Percentiles rank a stretch among this genome's conserved stretches.
Conservation (phyloP, 257 asterid genomes). For the Paraleonurus japonicus region DNA sequence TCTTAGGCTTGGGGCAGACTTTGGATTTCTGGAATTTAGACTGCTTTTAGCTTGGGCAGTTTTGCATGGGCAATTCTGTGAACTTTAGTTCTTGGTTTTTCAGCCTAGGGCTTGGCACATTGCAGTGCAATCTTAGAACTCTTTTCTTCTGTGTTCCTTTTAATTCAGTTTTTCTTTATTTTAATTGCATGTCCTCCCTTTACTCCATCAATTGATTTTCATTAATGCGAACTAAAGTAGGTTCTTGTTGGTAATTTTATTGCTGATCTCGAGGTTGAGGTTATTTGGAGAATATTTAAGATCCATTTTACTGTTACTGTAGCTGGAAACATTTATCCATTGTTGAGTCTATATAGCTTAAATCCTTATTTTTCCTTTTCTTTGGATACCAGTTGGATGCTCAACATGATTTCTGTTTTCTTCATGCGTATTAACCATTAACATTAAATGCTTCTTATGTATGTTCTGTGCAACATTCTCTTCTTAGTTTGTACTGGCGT, state of each 20-base stretch:
- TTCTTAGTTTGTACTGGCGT: background rate
- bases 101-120: no score
- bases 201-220: no score
- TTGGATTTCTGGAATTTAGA: background rate
- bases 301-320: background rate
- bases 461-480: background rate
- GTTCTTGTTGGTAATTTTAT: background rate
- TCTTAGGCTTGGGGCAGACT: background rate
- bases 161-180: no score
- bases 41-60: background rate
- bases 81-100: background rate
- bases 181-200: no score
- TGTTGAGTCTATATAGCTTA: conserved; percentile 9
- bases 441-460: background rate
- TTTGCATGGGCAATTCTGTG: background rate
- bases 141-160: no score
- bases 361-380: background rate
- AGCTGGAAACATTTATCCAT: background rate
- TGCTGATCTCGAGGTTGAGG: background rate
- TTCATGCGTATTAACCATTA: background rate
- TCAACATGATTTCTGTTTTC: background rate
- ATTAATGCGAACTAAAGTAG: background rate
- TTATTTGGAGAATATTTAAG: background rate
- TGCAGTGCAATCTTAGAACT: no score
- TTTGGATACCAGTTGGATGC: background rate